Evolutionary conservation across 129 eudicot species (phyloP).

Genomic region (Centella asiatica): DNA sequence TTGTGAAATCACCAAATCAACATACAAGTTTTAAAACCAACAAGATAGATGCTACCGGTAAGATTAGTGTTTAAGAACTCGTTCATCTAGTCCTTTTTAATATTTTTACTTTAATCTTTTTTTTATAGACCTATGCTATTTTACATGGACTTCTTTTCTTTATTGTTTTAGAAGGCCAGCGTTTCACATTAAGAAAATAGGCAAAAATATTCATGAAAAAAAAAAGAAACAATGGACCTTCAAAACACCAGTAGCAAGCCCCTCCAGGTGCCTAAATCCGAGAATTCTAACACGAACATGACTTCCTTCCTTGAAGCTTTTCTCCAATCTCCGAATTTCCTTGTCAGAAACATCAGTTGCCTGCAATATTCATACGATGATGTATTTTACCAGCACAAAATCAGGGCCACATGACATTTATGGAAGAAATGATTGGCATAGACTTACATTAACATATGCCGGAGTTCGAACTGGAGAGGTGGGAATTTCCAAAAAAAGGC

Average conservation of each 20-base stretch:
- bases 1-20: too few relatives aligned
- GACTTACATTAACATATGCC: conserved; percentile 77
- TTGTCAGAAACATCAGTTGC: conserved; percentile 74
- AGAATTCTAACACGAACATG: conserved; percentile 73
- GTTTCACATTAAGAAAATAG: not conserved
- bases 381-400: conserved; percentile 1
- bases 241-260: conserved; percentile 76
- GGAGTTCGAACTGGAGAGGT: conserved; percentile 75
- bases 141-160: too few relatives aligned
- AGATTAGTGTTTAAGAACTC: too few relatives aligned
- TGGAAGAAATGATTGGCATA: not conserved
- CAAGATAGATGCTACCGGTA: too few relatives aligned
- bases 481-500: conserved; percentile 75
- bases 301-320: conserved; percentile 77
- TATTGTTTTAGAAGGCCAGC: not conserved
- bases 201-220: not conserved
- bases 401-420: not conserved
- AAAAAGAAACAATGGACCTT: conserved; percentile 42
- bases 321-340: conserved; percentile 66
- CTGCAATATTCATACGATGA: conserved; percentile 28
- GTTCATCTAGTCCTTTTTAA: too few relatives aligned
- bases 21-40: too few relatives aligned
- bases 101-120: too few relatives aligned
- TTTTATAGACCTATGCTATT: too few relatives aligned
- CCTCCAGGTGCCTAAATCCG: conserved; percentile 83